Evolutionary conservation across 306 rosid species (phyloP).

Genomic region (Parietaria judaica): DNA sequence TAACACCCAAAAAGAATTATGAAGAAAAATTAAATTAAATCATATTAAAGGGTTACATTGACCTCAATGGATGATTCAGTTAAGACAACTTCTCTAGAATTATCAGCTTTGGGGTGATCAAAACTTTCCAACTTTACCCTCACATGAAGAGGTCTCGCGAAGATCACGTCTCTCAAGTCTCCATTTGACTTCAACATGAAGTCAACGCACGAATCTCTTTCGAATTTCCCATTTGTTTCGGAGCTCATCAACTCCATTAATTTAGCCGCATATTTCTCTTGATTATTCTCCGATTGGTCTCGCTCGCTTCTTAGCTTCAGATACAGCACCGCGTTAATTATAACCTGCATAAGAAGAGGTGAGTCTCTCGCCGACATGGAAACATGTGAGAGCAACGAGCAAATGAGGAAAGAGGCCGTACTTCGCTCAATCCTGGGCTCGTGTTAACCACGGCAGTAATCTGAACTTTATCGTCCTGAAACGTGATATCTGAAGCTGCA

Average conservation of each 20-base stretch:
- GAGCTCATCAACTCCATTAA: slow-evolving; percentile 48
- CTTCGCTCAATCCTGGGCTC: slow-evolving; percentile 95
- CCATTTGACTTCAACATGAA: slow-evolving; percentile 41
- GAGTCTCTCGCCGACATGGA: not conserved
- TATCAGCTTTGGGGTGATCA: slow-evolving; percentile 70
- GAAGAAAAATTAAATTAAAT: slow-evolving; percentile 4
- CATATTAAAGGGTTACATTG: slow-evolving; percentile 37
- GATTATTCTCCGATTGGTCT: slow-evolving; percentile 27
- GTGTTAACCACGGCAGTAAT: slow-evolving; percentile 44
- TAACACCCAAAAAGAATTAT: not conserved
- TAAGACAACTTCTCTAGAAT: slow-evolving; percentile 46
- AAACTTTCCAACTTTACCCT: slow-evolving; percentile 47
- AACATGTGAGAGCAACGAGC: not conserved
- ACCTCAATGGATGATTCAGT: slow-evolving; percentile 58
- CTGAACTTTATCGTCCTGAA: slow-evolving; percentile 31
- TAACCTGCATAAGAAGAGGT: slow-evolving; percentile 42
- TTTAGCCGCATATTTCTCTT: slow-evolving; percentile 49
- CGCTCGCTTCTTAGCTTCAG: slow-evolving; percentile 38
- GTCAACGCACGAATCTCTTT: slow-evolving; percentile 43
- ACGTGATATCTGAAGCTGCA: slow-evolving; percentile 21
- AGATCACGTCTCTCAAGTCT: slow-evolving; percentile 62
- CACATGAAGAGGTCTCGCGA: slow-evolving; percentile 61
- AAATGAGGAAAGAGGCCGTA: slow-evolving; percentile 19
- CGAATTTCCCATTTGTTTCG: slow-evolving; percentile 32
- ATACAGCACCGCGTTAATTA: slow-evolving; percentile 48